phyloP scores from a whole-genome alignment of 345 rosid species.

The Iberis pinnata region DNA sequence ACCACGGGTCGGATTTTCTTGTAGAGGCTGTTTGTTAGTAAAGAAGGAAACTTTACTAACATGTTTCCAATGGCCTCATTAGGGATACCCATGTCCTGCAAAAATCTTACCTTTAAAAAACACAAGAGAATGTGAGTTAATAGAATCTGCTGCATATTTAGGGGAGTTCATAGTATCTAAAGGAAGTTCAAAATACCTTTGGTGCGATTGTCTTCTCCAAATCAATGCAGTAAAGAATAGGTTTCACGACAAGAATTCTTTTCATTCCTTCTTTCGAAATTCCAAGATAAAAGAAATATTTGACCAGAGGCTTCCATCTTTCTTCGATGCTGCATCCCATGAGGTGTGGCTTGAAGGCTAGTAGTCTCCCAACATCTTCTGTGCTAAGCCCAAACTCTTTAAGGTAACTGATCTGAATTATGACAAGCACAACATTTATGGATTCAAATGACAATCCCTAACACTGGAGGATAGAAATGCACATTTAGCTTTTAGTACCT shows the following conservation, averaged over 20 bases:
- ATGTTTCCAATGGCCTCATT: conserved; percentile 80
- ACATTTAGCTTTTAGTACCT: conserved; percentile 37
- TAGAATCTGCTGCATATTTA: neutral
- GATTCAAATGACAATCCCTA: neutral
- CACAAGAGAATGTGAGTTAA: conserved; percentile 24
- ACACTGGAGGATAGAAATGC: neutral
- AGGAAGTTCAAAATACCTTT: conserved; percentile 37
- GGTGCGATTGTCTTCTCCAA: conserved; percentile 63
- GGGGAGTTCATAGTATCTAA: neutral
- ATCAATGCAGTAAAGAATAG: conserved; percentile 72
- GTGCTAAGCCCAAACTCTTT: conserved; percentile 78
- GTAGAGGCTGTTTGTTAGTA: conserved; percentile 65
- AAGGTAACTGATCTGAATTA: conserved; percentile 55
- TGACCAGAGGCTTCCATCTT: conserved; percentile 83
- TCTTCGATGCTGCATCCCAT: conserved; percentile 80
- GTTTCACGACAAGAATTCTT: conserved; percentile 77
- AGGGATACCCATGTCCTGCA: conserved; percentile 73
- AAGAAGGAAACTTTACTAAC: conserved; percentile 82
- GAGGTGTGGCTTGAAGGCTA: conserved; percentile 80
- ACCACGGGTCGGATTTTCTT: conserved; percentile 94
- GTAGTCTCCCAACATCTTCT: conserved; percentile 65
- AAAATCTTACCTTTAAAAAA: conserved; percentile 57
- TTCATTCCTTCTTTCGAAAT: conserved; percentile 79
- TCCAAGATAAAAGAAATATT: conserved; percentile 80
- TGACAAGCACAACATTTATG: neutral